phyloP scores from a whole-genome alignment of 768 basidiomycete genomes.

The Termitomyces sp. region DNA sequence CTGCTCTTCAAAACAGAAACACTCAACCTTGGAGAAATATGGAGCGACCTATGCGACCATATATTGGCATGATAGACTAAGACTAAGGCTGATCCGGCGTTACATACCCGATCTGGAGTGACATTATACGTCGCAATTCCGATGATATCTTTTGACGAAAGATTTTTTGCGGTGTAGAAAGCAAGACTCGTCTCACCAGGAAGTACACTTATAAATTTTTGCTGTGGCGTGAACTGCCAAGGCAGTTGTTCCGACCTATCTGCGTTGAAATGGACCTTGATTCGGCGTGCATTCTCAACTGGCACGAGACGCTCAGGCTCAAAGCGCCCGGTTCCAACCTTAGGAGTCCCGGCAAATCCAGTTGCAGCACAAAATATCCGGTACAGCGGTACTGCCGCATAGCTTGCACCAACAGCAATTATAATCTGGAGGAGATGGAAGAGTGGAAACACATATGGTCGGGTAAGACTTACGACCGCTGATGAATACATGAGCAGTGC shows the following conservation, averaged over 20 bases:
- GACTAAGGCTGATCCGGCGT: neutral
- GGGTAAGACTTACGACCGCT: conserved; percentile 56
- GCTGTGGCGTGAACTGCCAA: conserved; percentile 90
- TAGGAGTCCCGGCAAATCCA: conserved; percentile 93
- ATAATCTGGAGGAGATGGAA: conserved; percentile 52
- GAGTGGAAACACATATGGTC: neutral
- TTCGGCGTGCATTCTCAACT: conserved; percentile 59
- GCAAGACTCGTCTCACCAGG: conserved; percentile 96
- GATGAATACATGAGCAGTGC: conserved; percentile 80
- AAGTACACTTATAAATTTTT: conserved; percentile 83
- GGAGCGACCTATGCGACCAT: conserved; percentile 73
- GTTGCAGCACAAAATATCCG: conserved; percentile 98
- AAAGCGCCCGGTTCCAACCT: conserved; percentile 81
- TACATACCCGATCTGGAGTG: conserved; percentile 86
- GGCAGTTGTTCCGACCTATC: conserved; percentile 85
- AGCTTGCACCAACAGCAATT: conserved; percentile 78
- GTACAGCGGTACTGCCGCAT: conserved; percentile 95
- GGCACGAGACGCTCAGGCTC: conserved; percentile 83
- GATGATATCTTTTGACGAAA: conserved; percentile 80
- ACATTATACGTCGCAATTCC: conserved; percentile 99
- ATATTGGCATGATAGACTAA: neutral
- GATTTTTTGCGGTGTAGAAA: conserved; percentile 93
- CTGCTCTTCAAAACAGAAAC: conserved; percentile 99
- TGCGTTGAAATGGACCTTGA: conserved; percentile 95
- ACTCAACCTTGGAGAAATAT: conserved; percentile 99